These are phyloP conservation scores for Pythium rishiriense DNA, from an alignment of 352 stramenopile genomes.

Conservation along the genomic window DNA sequence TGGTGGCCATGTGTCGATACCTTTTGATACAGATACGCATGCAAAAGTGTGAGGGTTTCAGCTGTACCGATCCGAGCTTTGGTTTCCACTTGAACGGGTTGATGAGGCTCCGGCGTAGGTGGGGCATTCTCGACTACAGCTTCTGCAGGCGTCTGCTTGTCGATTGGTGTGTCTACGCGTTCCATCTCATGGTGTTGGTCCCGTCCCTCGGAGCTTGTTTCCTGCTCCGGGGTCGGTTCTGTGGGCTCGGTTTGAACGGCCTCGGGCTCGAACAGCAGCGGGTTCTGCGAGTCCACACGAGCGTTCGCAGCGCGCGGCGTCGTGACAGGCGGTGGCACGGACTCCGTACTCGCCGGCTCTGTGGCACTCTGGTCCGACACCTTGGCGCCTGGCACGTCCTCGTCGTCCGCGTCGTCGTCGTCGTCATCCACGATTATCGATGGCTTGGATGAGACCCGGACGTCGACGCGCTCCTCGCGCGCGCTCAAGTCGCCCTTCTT, in stretches of 20 bases:
- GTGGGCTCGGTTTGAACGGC: neutral
- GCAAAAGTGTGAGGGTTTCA: neutral
- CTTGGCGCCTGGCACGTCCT: neutral
- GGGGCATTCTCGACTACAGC: neutral
- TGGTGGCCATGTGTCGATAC: neutral
- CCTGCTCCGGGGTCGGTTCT: neutral
- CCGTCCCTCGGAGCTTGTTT: too few species aligned
- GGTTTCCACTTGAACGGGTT: neutral
- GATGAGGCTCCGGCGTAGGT: neutral
- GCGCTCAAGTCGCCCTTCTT: too few species aligned
- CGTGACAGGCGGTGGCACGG: neutral
- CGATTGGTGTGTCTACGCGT: neutral
- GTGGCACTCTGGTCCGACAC: neutral
- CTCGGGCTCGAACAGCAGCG: neutral
- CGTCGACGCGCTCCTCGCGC: too few species aligned
- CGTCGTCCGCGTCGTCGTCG: slow-evolving; percentile 13
- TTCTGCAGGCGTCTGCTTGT: neutral
- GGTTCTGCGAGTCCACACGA: slow-evolving; percentile 8
- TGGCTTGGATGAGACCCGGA: too few species aligned
- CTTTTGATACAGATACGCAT: slow-evolving; percentile 22
- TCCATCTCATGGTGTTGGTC: neutral
- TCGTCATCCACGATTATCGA: slow-evolving; percentile 12
- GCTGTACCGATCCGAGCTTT: neutral
- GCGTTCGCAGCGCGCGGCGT: neutral
- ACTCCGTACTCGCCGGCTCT: neutral